A percentile compares a stretch with the other conserved stretches of the same genome.
Conservation (phyloP, 257 asterid species). For the Solanum clarkiae region DNA sequence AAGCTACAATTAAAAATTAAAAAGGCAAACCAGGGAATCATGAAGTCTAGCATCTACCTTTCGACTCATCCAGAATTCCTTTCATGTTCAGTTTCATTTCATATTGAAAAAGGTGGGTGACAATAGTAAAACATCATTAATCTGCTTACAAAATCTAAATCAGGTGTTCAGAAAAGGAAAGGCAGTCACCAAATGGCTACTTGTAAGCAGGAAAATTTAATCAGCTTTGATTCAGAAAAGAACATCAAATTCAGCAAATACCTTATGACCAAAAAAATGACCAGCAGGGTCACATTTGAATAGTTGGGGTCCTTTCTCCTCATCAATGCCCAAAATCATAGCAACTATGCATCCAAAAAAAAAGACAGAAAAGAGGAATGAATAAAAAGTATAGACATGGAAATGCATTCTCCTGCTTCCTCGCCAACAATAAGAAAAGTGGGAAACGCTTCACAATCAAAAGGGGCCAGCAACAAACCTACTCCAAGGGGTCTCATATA, state of each 20-base stretch:
- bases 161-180: not conserved
- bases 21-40: not conserved
- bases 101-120: not conserved
- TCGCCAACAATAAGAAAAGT: not conserved
- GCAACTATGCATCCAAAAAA: slow-evolving; percentile 43
- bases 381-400: not conserved
- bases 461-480: slow-evolving; percentile 41
- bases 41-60: not conserved
- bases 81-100: not conserved
- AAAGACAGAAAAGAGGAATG: not conserved
- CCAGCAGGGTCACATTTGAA: slow-evolving; percentile 99
- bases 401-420: not conserved
- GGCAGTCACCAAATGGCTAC: not conserved
- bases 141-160: not conserved
- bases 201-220: not conserved
- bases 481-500: slow-evolving; percentile 99
- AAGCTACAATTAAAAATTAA: not conserved
- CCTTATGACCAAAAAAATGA: slow-evolving; percentile 98
- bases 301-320: slow-evolving; percentile 95
- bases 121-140: not conserved
- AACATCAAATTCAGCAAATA: slow-evolving; percentile 1
- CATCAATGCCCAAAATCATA: slow-evolving; percentile 91
- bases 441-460: not conserved
- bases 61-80: not conserved
- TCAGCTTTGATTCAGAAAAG: not conserved